Conservation (phyloP, 2,329 filamentous ascomycete genomes). For the Cladorrhinum sp. region DNA sequence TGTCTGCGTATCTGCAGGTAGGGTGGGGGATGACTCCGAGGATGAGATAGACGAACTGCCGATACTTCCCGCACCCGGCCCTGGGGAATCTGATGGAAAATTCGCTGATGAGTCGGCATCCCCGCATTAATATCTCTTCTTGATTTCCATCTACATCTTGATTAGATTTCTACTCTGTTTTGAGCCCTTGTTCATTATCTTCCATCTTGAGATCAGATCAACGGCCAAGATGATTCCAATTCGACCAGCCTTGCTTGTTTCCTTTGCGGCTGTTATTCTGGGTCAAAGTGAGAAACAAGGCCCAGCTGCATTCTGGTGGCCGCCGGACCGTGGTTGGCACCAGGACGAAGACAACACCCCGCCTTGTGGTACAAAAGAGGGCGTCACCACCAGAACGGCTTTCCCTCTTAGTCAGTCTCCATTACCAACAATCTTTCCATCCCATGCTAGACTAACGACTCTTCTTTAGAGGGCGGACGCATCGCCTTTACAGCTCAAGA, state of each 20-base stretch:
- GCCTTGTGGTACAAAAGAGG: constrained; percentile 54
- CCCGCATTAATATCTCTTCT: background rate
- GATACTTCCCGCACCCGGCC: background rate
- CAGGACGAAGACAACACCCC: constrained; percentile 52
- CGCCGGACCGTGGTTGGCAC: constrained; percentile 54
- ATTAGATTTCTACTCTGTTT: background rate
- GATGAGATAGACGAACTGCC: background rate
- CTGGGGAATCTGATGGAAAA: background rate
- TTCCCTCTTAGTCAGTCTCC: constrained; percentile 51
- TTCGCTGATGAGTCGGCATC: background rate
- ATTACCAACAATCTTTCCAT: background rate
- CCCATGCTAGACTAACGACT: constrained; percentile 7
- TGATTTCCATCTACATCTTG: background rate
- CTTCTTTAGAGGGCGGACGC: constrained; percentile 47
- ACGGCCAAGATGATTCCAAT: constrained; percentile 12
- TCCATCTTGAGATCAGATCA: too few species aligned
- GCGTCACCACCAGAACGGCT: constrained; percentile 48
- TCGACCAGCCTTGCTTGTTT: constrained; percentile 4
- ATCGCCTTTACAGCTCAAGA: constrained; percentile 56
- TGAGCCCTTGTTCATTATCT: too few species aligned
- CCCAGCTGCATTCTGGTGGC: constrained; percentile 61
- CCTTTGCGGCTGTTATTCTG: constrained; percentile 6
- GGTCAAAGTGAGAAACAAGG: constrained; percentile 39
- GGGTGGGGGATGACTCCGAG: background rate
- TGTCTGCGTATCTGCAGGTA: background rate